These are phyloP conservation scores for Globisporangium yorkense DNA, from an alignment of 352 stramenopile species.

Conservation along the genomic window DNA sequence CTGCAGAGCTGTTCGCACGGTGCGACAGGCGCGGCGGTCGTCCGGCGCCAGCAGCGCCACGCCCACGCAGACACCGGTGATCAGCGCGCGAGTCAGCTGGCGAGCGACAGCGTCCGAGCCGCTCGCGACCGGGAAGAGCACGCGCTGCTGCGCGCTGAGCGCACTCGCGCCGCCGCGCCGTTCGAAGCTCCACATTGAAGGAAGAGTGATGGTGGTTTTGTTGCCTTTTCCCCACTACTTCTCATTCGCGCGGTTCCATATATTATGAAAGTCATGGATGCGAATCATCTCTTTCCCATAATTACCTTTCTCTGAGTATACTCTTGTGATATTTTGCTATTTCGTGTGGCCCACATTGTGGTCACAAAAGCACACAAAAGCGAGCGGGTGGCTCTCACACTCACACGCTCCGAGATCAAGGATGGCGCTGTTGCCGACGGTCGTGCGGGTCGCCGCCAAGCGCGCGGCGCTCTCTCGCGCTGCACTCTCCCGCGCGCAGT, in stretches of 20 bases:
- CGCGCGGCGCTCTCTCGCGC: conserved; percentile 18
- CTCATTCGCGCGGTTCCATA: too few relatives aligned
- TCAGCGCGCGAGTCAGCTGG: conserved; percentile 22
- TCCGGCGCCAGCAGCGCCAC: conserved; percentile 25
- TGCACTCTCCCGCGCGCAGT: conserved; percentile 8
- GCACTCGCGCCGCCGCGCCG: conserved; percentile 25
- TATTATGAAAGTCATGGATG: too few relatives aligned
- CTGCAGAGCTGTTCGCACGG: conserved; percentile 24
- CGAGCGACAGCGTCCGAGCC: conserved; percentile 14
- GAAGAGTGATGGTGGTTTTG: too few relatives aligned
- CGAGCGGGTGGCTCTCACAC: not conserved
- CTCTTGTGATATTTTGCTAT: too few relatives aligned
- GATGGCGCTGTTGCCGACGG: conserved; percentile 23
- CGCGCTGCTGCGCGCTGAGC: conserved; percentile 34
- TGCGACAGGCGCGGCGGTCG: conserved; percentile 21
- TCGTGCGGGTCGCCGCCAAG: conserved; percentile 35
- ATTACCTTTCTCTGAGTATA: too few relatives aligned
- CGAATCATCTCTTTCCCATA: too few relatives aligned
- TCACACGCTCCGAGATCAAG: not conserved
- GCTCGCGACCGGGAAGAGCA: conserved; percentile 43
- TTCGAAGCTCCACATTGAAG: conserved; percentile 46
- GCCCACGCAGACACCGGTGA: conserved; percentile 29
- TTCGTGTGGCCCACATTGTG: not conserved
- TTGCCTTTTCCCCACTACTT: too few relatives aligned
- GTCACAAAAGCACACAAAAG: not conserved